Evolutionary conservation across 768 basidiomycete species (phyloP), one percentile per base, ranked within the genome.

Genomic region (Gymnopilus junonius): DNA sequence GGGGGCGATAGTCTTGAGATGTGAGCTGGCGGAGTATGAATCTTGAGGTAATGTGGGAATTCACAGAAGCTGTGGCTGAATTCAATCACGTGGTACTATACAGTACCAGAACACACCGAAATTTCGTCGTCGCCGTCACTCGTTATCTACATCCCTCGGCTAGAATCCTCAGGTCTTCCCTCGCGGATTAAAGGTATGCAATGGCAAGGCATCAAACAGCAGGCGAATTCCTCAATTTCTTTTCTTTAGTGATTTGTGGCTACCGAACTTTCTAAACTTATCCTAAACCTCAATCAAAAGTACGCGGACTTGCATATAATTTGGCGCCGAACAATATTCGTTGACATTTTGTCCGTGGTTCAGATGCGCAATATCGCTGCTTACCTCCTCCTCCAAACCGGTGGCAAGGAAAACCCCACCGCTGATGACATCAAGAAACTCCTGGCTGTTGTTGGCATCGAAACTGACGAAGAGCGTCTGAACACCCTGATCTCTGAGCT

Each of bases 91-190:
- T 86, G 79, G 73, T 83, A 85, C 89, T 91, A 75, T 90, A 88
- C 72, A 92, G 89, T 74, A 80, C 74, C 66, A 63, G 12, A 31
- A 67, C 62, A 45, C 45, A 50, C 27, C 63, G 58, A 61, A 42
- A 58, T 63, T 65, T 59, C 61, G 59, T 70, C 63, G 66, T 64
- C 63, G 37, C 57, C 58, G 32, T 67, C 72, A 70, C 69, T 69
- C 31, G 57, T 74, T 75, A 74, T 76, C 65, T 63, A 65, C 70
- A 77, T 79, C 77, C 48, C 73, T 87, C 85, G 88, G 90, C 85
- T 90, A 94, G 92, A 92, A 93, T 85, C 92, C 88, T 88, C 92
- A 92, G 87, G 91, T 95, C 93, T 86, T 94, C 93, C 92, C 74
- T 82, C 65, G 84, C 75, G 93, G 93, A 94, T 94, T 94, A 94